phyloP scores from a whole-genome alignment of 371 early-diverging fungal genomes.

The Mucor circinelloides region DNA sequence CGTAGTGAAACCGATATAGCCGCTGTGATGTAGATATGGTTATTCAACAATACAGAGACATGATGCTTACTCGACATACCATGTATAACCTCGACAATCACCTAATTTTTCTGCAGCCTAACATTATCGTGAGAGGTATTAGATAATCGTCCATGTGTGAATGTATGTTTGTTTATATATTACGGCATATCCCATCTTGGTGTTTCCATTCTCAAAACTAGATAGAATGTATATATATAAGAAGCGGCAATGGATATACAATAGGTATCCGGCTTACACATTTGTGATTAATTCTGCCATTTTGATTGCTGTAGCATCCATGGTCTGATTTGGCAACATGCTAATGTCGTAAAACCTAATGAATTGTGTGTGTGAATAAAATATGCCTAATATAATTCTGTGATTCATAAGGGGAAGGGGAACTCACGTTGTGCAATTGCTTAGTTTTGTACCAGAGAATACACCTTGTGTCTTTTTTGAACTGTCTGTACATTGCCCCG shows the following conservation, averaged over 20 bases:
- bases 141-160: neutral
- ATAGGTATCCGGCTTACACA: slow-evolving; percentile 33
- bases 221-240: neutral
- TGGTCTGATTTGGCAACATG: slow-evolving; percentile 33
- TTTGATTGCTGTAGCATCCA: slow-evolving; percentile 32
- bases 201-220: slow-evolving; percentile 52
- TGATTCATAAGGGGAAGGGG: neutral
- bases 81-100: slow-evolving; percentile 51
- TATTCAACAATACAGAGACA: neutral
- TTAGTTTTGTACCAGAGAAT: slow-evolving; percentile 24
- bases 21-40: slow-evolving; percentile 23
- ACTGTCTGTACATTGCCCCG: slow-evolving; percentile 27
- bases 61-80: slow-evolving; percentile 23
- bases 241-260: neutral
- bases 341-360: slow-evolving; percentile 44
- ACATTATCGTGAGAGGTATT: neutral
- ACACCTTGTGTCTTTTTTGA: slow-evolving; percentile 9
- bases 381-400: neutral
- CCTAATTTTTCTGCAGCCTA: slow-evolving; percentile 45
- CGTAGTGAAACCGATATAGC: slow-evolving; percentile 65
- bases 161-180: neutral
- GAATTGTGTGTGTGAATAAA: neutral
- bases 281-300: slow-evolving; percentile 54
- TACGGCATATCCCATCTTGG: slow-evolving; percentile 49
- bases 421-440: slow-evolving; percentile 47